Evolutionary conservation across 768 basidiomycete genomes (phyloP), one percentile per base, ranked within the genome.

Genomic region (Cubamyces sp.): DNA sequence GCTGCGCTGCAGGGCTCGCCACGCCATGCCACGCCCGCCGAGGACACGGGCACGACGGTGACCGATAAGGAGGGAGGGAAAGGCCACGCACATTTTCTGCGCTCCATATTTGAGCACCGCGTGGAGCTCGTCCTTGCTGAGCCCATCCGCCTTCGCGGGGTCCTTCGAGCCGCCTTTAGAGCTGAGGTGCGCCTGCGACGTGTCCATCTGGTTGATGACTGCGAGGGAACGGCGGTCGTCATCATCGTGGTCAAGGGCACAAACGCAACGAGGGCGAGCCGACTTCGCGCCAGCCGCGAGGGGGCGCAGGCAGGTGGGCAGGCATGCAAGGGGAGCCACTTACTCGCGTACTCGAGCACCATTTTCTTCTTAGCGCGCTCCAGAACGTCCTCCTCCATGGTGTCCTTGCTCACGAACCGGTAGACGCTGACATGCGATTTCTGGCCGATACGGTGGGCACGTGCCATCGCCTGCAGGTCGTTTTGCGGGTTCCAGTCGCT

Each of bases 151-250:
- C 73, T 93, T 94, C 63, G 81, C 76, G 21, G 83, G 74, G 53
- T 92, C 91, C 71, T 89, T 91, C 30, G 82, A 75, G 30, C 74
- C 76, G 19, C 84, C 82, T 70, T 94, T 94, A 59, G 91, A 89
- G 72, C 93, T 89, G 55, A 99, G 86, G 76, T 98, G 93, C 45
- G 93, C 92, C 66, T 98, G 97, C 43, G 96, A 95, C 23, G 97
- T 99, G 77, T 99, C 97, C 92, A 98, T 97, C 78, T 98, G 96
- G 77, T 98, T 97, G 81, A 99, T 98, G 79, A 99, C 95, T 97
- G 74, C 51, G 65, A 21, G 28, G 30, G 11, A 28, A 40, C 19
- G 12, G 50, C 53, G 62, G 47, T 23, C 58, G 53, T 50, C 57
- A 43, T 23, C 37, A 41, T 39, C 52, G 49, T 50, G 57, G 40